Percentiles rank a stretch among this genome's conserved stretches.
These are phyloP conservation scores for Starmerella stellata DNA, from an alignment of 805 yeast genomes.

Conservation along the genomic window DNA sequence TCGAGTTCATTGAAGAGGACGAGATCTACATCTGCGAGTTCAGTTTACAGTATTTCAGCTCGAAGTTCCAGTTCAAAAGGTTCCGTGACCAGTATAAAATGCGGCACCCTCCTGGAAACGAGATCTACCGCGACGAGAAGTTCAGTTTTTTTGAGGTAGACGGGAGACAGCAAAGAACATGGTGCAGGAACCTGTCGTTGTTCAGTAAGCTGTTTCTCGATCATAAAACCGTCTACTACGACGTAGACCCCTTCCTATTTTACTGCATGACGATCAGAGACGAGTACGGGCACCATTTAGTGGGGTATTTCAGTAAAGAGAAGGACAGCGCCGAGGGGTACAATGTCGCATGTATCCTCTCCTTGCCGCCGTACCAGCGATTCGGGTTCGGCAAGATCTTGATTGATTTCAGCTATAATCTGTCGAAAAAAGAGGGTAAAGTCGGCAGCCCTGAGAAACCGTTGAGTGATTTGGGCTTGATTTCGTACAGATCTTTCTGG, in stretches of 20 bases:
- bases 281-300: conserved; percentile 82
- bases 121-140: conserved; percentile 79
- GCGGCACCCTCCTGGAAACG: conserved; percentile 97
- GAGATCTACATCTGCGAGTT: conserved; percentile 81
- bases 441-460: conserved; percentile 97
- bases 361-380: conserved; percentile 90
- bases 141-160: conserved; percentile 95
- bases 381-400: conserved; percentile 83
- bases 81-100: conserved; percentile 74
- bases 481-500: conserved; percentile 93
- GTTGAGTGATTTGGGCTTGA: conserved; percentile 76
- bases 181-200: conserved; percentile 91
- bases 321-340: conserved; percentile 90
- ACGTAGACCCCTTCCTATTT: conserved; percentile 92
- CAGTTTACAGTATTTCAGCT: conserved; percentile 73
- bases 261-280: conserved; percentile 89
- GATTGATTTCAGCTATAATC: conserved; percentile 83
- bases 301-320: conserved; percentile 92
- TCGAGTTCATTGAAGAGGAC: conserved; percentile 85
- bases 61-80: conserved; percentile 78
- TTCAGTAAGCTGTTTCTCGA: conserved; percentile 80
- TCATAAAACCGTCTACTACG: conserved; percentile 91
- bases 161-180: conserved; percentile 85
- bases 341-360: conserved; percentile 91
- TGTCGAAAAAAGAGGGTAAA: conserved; percentile 73